Conservation (phyloP, 2,329 filamentous ascomycete genomes). For the Aspergillus fijiensis region DNA sequence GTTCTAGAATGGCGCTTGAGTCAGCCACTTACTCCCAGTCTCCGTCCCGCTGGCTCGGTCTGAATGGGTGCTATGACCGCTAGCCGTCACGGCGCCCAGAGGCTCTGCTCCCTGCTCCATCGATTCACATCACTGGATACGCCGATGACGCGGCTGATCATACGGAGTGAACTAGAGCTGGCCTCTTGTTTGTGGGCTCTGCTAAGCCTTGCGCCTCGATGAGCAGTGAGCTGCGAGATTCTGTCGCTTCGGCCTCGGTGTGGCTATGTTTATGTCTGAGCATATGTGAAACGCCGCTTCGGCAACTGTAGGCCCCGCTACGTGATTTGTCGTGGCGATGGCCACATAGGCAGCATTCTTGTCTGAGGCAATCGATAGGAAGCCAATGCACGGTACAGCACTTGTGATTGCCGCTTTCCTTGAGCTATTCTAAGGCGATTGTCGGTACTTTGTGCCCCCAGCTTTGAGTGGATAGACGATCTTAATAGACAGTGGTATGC, state of each 20-base stretch:
- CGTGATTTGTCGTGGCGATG: background rate
- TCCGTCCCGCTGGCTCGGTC: background rate
- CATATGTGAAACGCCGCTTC: background rate
- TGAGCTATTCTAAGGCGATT: background rate
- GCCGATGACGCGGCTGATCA: constrained; percentile 5
- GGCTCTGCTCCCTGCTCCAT: background rate
- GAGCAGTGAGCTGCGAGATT: background rate
- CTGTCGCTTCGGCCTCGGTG: background rate
- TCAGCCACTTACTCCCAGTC: background rate
- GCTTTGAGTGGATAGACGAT: background rate
- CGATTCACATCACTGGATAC: background rate
- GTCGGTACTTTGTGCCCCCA: background rate
- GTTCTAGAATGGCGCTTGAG: constrained; percentile 2
- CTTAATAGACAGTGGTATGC: background rate
- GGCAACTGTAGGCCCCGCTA: background rate
- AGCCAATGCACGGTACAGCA: background rate
- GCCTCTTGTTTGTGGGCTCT: background rate
- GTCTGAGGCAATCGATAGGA: background rate
- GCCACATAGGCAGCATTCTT: background rate
- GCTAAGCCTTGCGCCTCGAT: background rate
- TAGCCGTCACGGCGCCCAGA: background rate
- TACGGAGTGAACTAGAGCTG: background rate
- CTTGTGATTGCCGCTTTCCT: background rate
- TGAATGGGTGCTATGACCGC: constrained; percentile 9
- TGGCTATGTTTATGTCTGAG: background rate